A percentile compares a stretch with the other conserved stretches of the same genome.
These are phyloP conservation scores for Pistacia integerrima DNA, from an alignment of 345 rosid genomes.

Conservation along the genomic window DNA sequence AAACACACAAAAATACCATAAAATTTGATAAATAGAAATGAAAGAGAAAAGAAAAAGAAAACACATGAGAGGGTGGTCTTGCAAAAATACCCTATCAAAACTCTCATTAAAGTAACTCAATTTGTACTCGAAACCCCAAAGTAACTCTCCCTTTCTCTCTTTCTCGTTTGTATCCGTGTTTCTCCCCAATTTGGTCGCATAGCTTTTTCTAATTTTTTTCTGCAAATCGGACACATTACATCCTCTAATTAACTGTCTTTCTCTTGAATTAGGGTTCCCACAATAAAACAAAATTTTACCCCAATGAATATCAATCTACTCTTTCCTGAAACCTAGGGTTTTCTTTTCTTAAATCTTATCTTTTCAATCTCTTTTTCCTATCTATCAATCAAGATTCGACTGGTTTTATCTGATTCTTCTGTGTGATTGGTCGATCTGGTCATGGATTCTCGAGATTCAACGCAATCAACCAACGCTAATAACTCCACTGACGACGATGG, in stretches of 20 bases:
- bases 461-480: slow-evolving; percentile 29
- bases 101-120: not conserved
- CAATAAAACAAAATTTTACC: not conserved
- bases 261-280: slow-evolving; percentile 7
- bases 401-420: not conserved
- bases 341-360: not conserved
- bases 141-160: not conserved
- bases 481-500: slow-evolving; percentile 42
- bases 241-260: not conserved
- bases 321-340: slow-evolving; percentile 26
- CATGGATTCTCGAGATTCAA: slow-evolving; percentile 64
- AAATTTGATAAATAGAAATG: too few species aligned
- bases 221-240: slow-evolving; percentile 22
- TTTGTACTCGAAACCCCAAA: not conserved
- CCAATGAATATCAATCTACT: not conserved
- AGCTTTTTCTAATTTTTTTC: slow-evolving; percentile 7
- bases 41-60: not conserved
- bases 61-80: not conserved
- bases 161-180: not conserved
- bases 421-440: slow-evolving; percentile 35
- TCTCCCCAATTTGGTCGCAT: slow-evolving; percentile 15
- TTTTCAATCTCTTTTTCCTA: not conserved
- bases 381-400: not conserved
- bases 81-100: not conserved
- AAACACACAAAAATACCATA: too few species aligned